Evolutionary conservation across 805 yeast genomes (phyloP).

Genomic region (Yarrowia osloensis): DNA sequence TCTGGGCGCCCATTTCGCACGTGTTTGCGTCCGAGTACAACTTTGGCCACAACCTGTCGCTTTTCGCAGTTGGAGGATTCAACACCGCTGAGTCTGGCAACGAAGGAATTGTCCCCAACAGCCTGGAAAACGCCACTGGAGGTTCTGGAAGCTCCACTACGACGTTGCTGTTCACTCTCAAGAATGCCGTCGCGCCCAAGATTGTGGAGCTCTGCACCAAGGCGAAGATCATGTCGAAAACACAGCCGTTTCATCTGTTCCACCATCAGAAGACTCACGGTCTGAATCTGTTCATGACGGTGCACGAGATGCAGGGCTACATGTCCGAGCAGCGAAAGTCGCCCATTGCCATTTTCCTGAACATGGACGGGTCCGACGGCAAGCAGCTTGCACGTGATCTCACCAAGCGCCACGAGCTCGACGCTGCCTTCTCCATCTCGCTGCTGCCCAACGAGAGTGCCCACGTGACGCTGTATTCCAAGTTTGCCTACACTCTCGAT

Average conservation of each 20-base stretch:
- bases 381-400: constrained; percentile 42
- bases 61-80: constrained; percentile 35
- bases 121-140: background rate
- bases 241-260: constrained; percentile 85
- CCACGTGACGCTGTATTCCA: constrained; percentile 36
- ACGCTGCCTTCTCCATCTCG: constrained; percentile 53
- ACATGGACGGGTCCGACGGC: constrained; percentile 44
- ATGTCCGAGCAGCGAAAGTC: constrained; percentile 48
- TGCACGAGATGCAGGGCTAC: constrained; percentile 45
- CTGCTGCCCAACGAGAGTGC: constrained; percentile 44
- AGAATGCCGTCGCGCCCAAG: constrained; percentile 40
- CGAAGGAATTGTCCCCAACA: background rate
- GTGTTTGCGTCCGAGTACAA: constrained; percentile 53
- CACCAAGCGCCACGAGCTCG: constrained; percentile 43
- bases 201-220: constrained; percentile 63
- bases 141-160: background rate
- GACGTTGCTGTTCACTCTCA: background rate
- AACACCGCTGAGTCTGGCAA: background rate
- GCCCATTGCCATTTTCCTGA: constrained; percentile 66
- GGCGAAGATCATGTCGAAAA: constrained; percentile 72
- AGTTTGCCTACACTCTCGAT: constrained; percentile 37
- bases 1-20: constrained; percentile 65
- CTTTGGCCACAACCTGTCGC: constrained; percentile 40
- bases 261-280: constrained; percentile 38
- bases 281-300: constrained; percentile 41